Evolutionary conservation across 164 flowering plant genomes (phyloP), one percentile per base, ranked within the genome.

Genomic region (Annona cherimola): DNA sequence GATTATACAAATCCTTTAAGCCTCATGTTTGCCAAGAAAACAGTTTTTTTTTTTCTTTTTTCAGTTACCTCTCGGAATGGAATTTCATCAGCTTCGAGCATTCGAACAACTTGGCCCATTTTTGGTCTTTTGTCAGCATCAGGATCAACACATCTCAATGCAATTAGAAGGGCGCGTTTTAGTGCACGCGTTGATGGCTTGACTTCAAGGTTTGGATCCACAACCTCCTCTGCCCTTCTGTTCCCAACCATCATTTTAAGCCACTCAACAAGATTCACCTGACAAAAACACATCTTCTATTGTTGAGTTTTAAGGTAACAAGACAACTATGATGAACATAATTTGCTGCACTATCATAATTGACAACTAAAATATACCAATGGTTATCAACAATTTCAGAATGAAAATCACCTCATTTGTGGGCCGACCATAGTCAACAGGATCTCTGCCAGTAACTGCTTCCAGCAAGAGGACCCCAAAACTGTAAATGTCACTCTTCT

Each of bases 211-310:
- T 68, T 77, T 43, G 86, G 83, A 41, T 85, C 88, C 61, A 74
- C 71, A 41, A 85, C 86, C 74, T 83, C 86, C 62, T 85, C 86
- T 18, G 82, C 77, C 39, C 77, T 75, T 75, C 79, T 80, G 54
- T 63, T 73, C 4, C 78, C 83, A 8, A 85, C 84, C 88, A 83
- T 85, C 69, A 70, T 72, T 77, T 85, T 83, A 42, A 85, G 82
- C 88, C 88, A 85, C 73, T 85, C 88, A 12, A 85, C 86, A 45
- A 85, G 81, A 75, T 81, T 83, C 54, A 85, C 84, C 86, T 85
- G 76, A 40, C 70, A 77, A 61, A 40, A 64, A 14, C 40, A 70
- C 26, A 46, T 9, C 20, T 45, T 26, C 42, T 45, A 19, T 50
- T 12, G 18, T 11, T 16, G 14, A 50, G 14, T 50, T 50, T 50